A percentile compares a stretch with the other conserved stretches of the same genome.
These are phyloP conservation scores for Chenopodium quinoa DNA, from an alignment of 148 eudicot species.

Conservation along the genomic window DNA sequence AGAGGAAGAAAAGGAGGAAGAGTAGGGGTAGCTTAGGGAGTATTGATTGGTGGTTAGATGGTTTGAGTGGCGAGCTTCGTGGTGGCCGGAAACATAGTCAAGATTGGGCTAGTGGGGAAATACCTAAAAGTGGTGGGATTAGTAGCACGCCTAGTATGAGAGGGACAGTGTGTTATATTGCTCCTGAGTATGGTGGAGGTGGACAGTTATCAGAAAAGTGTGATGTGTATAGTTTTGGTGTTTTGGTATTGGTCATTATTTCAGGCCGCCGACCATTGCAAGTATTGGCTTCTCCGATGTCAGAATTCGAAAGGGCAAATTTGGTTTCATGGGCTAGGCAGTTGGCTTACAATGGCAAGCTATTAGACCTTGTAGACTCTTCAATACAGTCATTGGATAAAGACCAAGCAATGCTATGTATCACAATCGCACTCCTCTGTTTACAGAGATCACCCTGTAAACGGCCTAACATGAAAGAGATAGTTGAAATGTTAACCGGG, in stretches of 20 bases:
- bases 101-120: constrained; percentile 69
- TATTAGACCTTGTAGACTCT: constrained; percentile 81
- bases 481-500: constrained; percentile 78
- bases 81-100: constrained; percentile 70
- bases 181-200: constrained; percentile 88
- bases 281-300: constrained; percentile 86
- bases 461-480: constrained; percentile 77
- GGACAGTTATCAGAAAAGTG: constrained; percentile 76
- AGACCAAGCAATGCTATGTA: constrained; percentile 70
- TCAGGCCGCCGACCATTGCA: constrained; percentile 93
- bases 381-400: constrained; percentile 49
- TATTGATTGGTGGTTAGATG: constrained; percentile 95
- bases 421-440: constrained; percentile 83
- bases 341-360: constrained; percentile 72
- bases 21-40: constrained; percentile 65
- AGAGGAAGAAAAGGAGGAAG: constrained; percentile 67
- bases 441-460: constrained; percentile 70
- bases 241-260: constrained; percentile 70
- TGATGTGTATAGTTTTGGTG: constrained; percentile 92
- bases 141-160: constrained; percentile 99
- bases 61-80: constrained; percentile 74
- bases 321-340: constrained; percentile 92
- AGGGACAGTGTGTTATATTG: constrained; percentile 94
- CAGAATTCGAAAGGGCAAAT: constrained; percentile 93
- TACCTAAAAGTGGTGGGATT: constrained; percentile 88